Evolutionary conservation across 2,329 filamentous ascomycete genomes (phyloP).

Genomic region (Periconia digitata): DNA sequence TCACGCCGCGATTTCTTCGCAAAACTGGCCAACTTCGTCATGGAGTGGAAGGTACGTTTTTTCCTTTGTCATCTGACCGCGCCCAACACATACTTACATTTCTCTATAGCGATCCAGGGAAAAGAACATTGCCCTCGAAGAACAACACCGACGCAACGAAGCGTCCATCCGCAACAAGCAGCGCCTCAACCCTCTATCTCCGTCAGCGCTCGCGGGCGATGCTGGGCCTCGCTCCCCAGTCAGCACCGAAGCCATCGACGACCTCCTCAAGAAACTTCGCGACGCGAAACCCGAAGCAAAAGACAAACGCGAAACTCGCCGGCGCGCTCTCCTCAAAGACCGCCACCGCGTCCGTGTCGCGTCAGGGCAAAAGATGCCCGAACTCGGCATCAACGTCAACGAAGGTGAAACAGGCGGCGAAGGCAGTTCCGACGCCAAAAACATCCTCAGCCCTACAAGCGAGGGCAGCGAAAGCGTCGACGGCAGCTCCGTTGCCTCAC

Average conservation of each 20-base stretch:
- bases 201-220: slow-evolving; percentile 49
- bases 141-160: slow-evolving; percentile 81
- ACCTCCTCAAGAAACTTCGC: slow-evolving; percentile 88
- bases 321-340: slow-evolving; percentile 86
- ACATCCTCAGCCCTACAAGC: slow-evolving; percentile 54
- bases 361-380: slow-evolving; percentile 85
- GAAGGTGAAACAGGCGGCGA: slow-evolving; percentile 44
- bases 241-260: slow-evolving; percentile 92
- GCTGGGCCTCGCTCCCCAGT: slow-evolving; percentile 59
- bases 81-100: slow-evolving; percentile 9
- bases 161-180: slow-evolving; percentile 86
- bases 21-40: slow-evolving; percentile 86
- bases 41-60: slow-evolving; percentile 77
- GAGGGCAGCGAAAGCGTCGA: slow-evolving; percentile 32
- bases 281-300: slow-evolving; percentile 87
- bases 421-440: slow-evolving; percentile 41
- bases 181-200: slow-evolving; percentile 56
- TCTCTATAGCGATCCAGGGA: slow-evolving; percentile 74
- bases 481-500: slow-evolving; percentile 29
- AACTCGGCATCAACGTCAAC: slow-evolving; percentile 59
- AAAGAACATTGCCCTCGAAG: slow-evolving; percentile 85
- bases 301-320: slow-evolving; percentile 85
- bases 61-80: not conserved
- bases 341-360: slow-evolving; percentile 86
- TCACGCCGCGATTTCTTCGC: slow-evolving; percentile 93